phyloP scores from a whole-genome alignment of 2,329 filamentous ascomycete genomes.

The Cordyceps cicadae region DNA sequence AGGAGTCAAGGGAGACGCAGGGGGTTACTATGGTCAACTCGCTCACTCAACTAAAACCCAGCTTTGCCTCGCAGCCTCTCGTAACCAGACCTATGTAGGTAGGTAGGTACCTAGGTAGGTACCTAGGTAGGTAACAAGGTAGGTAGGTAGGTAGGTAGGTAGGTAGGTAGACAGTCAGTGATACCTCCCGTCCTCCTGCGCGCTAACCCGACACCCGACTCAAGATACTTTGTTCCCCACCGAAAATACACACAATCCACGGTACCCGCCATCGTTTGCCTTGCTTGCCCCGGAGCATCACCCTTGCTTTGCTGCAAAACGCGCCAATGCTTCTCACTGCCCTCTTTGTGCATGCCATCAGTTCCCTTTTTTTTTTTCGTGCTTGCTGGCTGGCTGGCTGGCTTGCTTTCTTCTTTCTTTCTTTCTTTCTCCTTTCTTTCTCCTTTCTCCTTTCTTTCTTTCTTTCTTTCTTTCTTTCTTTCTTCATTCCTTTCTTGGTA shows the following conservation, averaged over 20 bases:
- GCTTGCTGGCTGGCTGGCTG: no score
- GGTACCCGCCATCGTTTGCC: constrained; percentile 4
- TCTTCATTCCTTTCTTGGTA: background rate
- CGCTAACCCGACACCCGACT: background rate
- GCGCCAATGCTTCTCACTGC: constrained; percentile 3
- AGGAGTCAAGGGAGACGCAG: background rate
- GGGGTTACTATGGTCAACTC: background rate
- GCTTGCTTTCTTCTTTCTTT: constrained; percentile 1
- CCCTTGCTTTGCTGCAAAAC: constrained; percentile 10
- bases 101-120: no score
- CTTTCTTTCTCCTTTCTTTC: background rate
- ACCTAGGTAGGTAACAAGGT: no score
- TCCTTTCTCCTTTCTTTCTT: no score
- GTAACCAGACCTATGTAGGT: no score
- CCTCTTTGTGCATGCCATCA: constrained; percentile 11
- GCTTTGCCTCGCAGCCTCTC: background rate
- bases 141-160: no score
- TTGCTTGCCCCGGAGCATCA: constrained; percentile 9
- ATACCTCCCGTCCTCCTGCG: background rate
- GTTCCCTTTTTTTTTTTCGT: constrained; percentile 6
- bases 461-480: constrained; percentile 3
- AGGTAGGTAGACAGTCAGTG: no score
- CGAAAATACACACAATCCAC: background rate
- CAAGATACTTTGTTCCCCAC: background rate
- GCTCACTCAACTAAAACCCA: background rate